Evolutionary conservation across 352 stramenopile species (phyloP), one percentile per base, ranked within the genome.

Genomic region (Globisporangium lucens): DNA sequence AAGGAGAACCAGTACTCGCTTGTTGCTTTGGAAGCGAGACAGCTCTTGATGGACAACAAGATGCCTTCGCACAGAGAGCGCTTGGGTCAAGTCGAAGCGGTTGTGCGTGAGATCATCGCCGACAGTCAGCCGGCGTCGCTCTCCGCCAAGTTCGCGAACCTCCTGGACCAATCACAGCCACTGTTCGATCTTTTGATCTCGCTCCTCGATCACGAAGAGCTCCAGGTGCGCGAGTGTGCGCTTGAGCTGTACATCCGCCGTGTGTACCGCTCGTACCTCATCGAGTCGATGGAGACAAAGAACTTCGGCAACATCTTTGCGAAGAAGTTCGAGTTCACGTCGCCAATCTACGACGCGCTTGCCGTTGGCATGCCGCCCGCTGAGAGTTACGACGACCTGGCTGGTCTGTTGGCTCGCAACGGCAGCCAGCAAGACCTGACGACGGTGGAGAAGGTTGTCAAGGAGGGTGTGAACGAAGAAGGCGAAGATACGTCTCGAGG

Each of bases 21-120:
- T 13, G 82, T 99, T 47, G 93, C 97, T 10, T 82, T 99, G 61
- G 85, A 97, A 72, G 97, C 97, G 29, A 88, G 97, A 66, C 97
- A 98, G 73, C 81, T 99, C 46, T 79, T 99, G 9, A 96, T 99
- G 58, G 86, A 98, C 74, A 93, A 98, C 76, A 98, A 98, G 75
- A 98, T 98, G 82, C 96, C 97, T 41, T 98, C 93, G 63, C 97
- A 98, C 74, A 82, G 95, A 41, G 90, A 98, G 67, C 89, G 95
- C 8, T 70, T 97, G 36, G 79, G 75, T 27, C 87, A 94, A 49
- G 87, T 95, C 33, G 87, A 95, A 71, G 76, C 75, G 7, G 75
- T 94, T 38, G 75, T 96, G 33, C 84, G 79, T 49, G 70, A 83
- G 61, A 90, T 93, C 75, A 74, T 95, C 13, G 76, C 81, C 0